Conservation (phyloP, 225 moss, liverwort and hornwort species). For the Pseudisothecium myosuroides region DNA sequence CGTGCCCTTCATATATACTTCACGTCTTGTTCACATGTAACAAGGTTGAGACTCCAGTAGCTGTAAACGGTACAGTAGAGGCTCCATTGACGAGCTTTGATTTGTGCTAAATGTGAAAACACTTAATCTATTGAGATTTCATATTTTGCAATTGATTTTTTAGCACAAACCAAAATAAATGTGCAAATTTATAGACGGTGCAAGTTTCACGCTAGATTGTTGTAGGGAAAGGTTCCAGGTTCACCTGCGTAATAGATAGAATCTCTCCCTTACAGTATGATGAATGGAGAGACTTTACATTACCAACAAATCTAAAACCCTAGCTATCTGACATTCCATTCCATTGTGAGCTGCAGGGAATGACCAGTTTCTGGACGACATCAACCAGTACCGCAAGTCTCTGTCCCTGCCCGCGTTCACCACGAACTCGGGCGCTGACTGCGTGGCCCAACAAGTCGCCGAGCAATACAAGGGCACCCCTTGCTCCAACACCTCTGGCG, state of each 20-base stretch:
- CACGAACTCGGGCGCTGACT: constrained; percentile 30
- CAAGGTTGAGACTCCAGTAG: background rate
- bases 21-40: too few relatives aligned
- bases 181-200: background rate
- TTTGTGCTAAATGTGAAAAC: background rate
- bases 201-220: background rate
- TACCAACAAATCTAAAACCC: background rate
- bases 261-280: background rate
- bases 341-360: background rate
- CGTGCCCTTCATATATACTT: background rate
- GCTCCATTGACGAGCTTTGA: background rate
- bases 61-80: background rate
- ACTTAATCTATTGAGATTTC: too few relatives aligned
- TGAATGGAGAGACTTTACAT: background rate
- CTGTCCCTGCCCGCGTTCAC: constrained; percentile 3
- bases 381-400: constrained; percentile 24
- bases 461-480: constrained; percentile 12
- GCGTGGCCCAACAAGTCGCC: constrained; percentile 54
- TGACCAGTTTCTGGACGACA: constrained; percentile 19
- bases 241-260: background rate
- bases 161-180: too few relatives aligned
- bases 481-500: constrained; percentile 47
- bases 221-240: background rate
- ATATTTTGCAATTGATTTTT: background rate
- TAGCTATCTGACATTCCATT: background rate